Evolutionary conservation across 192 early-diverging fungal genomes (phyloP), one percentile per base, ranked within the genome.

Genomic region (Jimgerdemannia flammicorona): DNA sequence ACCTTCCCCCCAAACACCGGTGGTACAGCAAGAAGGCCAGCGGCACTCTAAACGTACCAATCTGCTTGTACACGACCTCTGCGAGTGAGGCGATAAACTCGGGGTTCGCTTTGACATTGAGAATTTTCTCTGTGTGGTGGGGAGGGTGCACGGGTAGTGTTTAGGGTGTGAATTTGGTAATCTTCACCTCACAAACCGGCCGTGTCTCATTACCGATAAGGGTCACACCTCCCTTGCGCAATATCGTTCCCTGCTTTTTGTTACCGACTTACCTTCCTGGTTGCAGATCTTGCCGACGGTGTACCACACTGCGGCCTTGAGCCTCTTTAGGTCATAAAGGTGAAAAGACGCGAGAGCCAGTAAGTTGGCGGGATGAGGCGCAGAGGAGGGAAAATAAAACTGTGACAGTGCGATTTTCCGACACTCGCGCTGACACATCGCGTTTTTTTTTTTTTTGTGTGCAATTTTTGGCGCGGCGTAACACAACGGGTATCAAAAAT

Each of bases 241-340:
- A 59, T 59, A 6, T 59, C 49, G 14, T 59, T 6, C 8, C 14
- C 49, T 14, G 49, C 49, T 59, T 59, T 59, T 6, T 14, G 8
- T 59, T 6, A 59, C 18, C 2, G 0, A 44, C 76, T 14, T 81
- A 84, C 83, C 78, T 71, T 80, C 75, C 17, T 70, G 69, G 39
- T 80, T 73, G 39, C 79, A 80, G 69, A 84, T 84, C 40, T 78
- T 72, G 18, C 83, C 83, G 3, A 84, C 83, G 3, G 75, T 75
- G 64, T 74, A 80, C 83, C 83, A 84, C 4, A 84, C 43, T 2
- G 83, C 83, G 7, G 83, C 79, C 70, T 84, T 84, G 43, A 84
- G 77, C 70, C 79, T 72, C 83, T 84, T 68, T 18, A 19, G 67
- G 40, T 1, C 3, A 18, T 66, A 59, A 14, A 10, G 14, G 49